phyloP scores from a whole-genome alignment of 768 basidiomycete species.

The Clavaria fumosa region DNA sequence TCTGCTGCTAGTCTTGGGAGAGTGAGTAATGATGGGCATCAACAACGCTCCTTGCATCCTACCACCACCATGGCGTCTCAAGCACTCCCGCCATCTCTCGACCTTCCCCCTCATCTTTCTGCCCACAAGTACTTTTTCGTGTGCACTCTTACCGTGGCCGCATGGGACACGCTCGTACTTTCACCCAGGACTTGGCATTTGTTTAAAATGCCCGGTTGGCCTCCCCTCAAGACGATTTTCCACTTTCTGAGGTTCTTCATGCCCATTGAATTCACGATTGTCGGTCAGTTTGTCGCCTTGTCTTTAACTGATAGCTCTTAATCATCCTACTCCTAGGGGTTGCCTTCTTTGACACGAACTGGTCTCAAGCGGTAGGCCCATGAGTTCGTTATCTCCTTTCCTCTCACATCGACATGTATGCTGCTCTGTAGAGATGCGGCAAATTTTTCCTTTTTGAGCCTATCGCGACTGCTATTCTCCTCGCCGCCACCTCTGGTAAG shows the following conservation, averaged over 20 bases:
- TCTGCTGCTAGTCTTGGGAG: background rate
- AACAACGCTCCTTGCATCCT: background rate
- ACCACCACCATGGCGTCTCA: constrained; percentile 16
- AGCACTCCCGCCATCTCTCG: constrained; percentile 47
- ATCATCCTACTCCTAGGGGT: constrained; percentile 35
- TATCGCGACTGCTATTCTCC: constrained; percentile 67
- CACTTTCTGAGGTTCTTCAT: constrained; percentile 63
- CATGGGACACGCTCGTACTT: constrained; percentile 81
- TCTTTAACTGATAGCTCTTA: background rate
- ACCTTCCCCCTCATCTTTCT: constrained; percentile 61
- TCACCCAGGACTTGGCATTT: constrained; percentile 68
- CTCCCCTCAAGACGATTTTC: constrained; percentile 60
- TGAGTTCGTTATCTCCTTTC: no score
- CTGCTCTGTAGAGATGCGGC: constrained; percentile 32
- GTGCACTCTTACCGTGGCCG: constrained; percentile 78
- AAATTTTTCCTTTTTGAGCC: constrained; percentile 77
- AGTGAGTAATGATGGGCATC: background rate
- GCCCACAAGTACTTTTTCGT: constrained; percentile 87
- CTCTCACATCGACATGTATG: constrained; percentile 4
- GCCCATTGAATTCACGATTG: constrained; percentile 63
- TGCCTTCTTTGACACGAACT: constrained; percentile 72
- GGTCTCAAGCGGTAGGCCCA: constrained; percentile 34
- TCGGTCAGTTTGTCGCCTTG: constrained; percentile 30
- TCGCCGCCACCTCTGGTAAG: constrained; percentile 53
- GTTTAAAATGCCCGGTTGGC: constrained; percentile 51